Conservation (phyloP, 2,329 filamentous ascomycete species). For the Fusarium brachygibbosum region DNA sequence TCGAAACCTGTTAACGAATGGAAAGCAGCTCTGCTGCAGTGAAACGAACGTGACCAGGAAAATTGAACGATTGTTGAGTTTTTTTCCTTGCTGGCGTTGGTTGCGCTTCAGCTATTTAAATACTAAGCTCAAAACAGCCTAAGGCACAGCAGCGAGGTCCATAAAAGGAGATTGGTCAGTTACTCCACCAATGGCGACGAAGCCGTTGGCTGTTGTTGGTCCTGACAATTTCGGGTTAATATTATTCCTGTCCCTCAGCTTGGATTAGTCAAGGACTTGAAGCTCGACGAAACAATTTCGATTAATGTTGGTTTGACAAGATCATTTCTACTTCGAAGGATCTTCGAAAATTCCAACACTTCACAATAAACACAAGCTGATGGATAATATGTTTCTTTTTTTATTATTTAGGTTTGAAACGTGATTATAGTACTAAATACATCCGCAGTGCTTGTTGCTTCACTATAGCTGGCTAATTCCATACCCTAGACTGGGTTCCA, state of each 20-base stretch:
- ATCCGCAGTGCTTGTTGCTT: no score
- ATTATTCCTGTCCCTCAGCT: neutral
- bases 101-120: neutral
- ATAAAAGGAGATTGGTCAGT: neutral
- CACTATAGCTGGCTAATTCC: no score
- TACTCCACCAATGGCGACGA: conserved; percentile 13
- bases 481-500: no score
- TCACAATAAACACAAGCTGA: no score
- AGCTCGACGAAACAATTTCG: no score
- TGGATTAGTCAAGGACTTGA: no score
- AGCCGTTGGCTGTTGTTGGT: neutral
- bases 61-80: conserved; percentile 3
- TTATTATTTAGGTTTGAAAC: no score
- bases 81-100: neutral
- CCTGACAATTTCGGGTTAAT: conserved; percentile 7
- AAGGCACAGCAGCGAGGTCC: neutral
- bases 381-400: no score
- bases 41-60: neutral
- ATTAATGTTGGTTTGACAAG: no score
- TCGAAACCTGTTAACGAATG: neutral
- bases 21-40: neutral
- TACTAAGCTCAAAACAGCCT: conserved; percentile 10
- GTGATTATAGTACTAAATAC: no score
- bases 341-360: no score
- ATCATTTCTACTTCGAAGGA: no score